Evolutionary conservation across 1,284 basidiomycete species (phyloP).

Genomic region (Polyporus tsugae): DNA sequence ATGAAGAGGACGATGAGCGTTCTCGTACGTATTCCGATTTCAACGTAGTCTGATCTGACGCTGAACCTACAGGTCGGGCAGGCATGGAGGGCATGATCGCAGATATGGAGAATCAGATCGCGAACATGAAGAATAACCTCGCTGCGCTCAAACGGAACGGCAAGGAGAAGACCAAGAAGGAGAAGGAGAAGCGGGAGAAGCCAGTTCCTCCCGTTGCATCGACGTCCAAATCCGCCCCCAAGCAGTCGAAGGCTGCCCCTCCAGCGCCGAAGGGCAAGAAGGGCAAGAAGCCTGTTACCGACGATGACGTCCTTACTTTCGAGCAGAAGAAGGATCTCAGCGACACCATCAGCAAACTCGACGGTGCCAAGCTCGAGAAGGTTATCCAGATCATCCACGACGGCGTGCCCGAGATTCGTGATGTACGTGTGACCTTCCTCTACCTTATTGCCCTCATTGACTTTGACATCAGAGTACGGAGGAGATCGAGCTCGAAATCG

Average conservation of each 20-base stretch:
- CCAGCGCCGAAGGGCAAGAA: slow-evolving; percentile 46
- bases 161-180: slow-evolving; percentile 71
- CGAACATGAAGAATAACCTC: slow-evolving; percentile 71
- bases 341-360: slow-evolving; percentile 86
- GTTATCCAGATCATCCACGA: slow-evolving; percentile 94
- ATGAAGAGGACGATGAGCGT: slow-evolving; percentile 50
- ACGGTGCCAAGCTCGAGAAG: slow-evolving; percentile 80
- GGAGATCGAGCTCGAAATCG: slow-evolving; percentile 97
- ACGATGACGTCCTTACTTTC: slow-evolving; percentile 82
- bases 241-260: slow-evolving; percentile 51
- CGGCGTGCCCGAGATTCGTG: slow-evolving; percentile 87
- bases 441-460: not conserved
- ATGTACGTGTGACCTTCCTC: slow-evolving; percentile 63
- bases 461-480: slow-evolving; percentile 75
- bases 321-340: slow-evolving; percentile 97
- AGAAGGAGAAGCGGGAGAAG: slow-evolving; percentile 53
- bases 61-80: slow-evolving; percentile 16
- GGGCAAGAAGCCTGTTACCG: slow-evolving; percentile 50
- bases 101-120: slow-evolving; percentile 77
- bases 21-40: slow-evolving; percentile 55
- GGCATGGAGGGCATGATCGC: slow-evolving; percentile 66
- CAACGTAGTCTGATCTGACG: slow-evolving; percentile 7
- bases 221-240: slow-evolving; percentile 62
- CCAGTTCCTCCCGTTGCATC: slow-evolving; percentile 58
- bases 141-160: slow-evolving; percentile 60